Percentiles rank a stretch among this genome's conserved stretches.
These are phyloP conservation scores for Borovskyia barvae DNA, from an alignment of 208 protist species.

Conservation along the genomic window DNA sequence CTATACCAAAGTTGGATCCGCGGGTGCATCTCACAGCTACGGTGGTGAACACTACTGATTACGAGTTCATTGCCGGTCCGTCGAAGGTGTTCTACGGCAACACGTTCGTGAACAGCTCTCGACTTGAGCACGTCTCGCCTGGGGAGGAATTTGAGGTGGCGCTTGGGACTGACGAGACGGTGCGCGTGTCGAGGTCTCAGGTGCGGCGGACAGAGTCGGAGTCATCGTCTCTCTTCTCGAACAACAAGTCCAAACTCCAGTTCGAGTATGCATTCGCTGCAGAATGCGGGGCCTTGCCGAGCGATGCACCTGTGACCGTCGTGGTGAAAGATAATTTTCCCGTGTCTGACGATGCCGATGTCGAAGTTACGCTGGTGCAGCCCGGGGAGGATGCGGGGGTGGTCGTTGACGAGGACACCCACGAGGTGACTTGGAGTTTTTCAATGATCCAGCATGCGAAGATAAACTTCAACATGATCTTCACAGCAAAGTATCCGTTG, in stretches of 20 bases:
- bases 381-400: slow-evolving; percentile 13
- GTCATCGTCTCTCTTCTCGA: slow-evolving; percentile 15
- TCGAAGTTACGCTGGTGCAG: slow-evolving; percentile 30
- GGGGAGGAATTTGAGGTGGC: slow-evolving; percentile 47
- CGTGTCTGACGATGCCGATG: slow-evolving; percentile 32
- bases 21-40: slow-evolving; percentile 36
- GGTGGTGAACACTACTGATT: slow-evolving; percentile 40
- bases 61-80: slow-evolving; percentile 46
- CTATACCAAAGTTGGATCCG: slow-evolving; percentile 33
- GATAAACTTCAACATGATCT: slow-evolving; percentile 33
- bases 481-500: slow-evolving; percentile 27
- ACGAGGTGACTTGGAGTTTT: slow-evolving; percentile 43
- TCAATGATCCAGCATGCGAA: slow-evolving; percentile 24
- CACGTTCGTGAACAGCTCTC: slow-evolving; percentile 44
- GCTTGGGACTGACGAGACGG: slow-evolving; percentile 43
- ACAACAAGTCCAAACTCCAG: slow-evolving; percentile 18
- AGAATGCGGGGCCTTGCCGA: slow-evolving; percentile 18
- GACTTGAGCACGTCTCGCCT: slow-evolving; percentile 33
- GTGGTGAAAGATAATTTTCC: slow-evolving; percentile 62
- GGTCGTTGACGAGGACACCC: slow-evolving; percentile 35
- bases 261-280: slow-evolving; percentile 25
- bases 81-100: slow-evolving; percentile 48
- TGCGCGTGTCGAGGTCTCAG: slow-evolving; percentile 31
- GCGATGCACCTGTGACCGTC: slow-evolving; percentile 20
- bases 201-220: slow-evolving; percentile 24